Evolutionary conservation across 148 eudicot species (phyloP), one percentile per base, ranked within the genome.

Genomic region (Amaranthus palmeri): DNA sequence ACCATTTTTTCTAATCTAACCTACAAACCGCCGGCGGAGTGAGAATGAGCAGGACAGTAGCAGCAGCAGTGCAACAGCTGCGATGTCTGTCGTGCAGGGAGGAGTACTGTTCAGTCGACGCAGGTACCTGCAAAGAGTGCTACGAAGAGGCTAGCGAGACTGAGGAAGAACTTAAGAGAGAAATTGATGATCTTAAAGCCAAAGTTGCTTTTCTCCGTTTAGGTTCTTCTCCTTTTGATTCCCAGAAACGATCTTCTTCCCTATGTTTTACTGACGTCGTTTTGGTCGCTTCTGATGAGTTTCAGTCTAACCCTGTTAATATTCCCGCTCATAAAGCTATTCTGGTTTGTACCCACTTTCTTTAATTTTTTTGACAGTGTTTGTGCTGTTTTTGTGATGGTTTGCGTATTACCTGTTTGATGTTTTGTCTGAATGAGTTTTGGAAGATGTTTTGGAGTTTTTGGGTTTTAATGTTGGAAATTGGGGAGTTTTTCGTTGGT

Each of bases 91-190:
- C 96, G 13, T 92, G 96, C 82, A 85, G 71, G 74, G 96, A 92
- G 40, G 85, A 81, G 45, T 92, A 88, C 82, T 18, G 46, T 67
- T 8, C 81, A 7, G 40, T 42, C 15, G 81, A 85, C 57, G 92
- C 89, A 17, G 97, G 97, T 9, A 88, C 97, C 10, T 92, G 97
- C 85, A 80, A 84, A 75, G 97, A 92, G 80, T 92, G 97, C 69
- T 90, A 92, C 82, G 92, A 89, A 72, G 92, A 92, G 61, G 97
- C 97, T 0, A 86, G 92, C 65, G 97, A 92, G 77, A 92, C 96
- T 2, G 89, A 92, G 71, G 91, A 92, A 54, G 96, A 86, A 68
- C 85, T 83, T 36, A 86, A 92, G 80, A 77, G 88, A 4, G 90
- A 92, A 85, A 92, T 90, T 79, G 88, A 92, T 0, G 91, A 86